Evolutionary conservation across 2,329 filamentous ascomycete species (phyloP).

Genomic region (Kalmusia sp.): DNA sequence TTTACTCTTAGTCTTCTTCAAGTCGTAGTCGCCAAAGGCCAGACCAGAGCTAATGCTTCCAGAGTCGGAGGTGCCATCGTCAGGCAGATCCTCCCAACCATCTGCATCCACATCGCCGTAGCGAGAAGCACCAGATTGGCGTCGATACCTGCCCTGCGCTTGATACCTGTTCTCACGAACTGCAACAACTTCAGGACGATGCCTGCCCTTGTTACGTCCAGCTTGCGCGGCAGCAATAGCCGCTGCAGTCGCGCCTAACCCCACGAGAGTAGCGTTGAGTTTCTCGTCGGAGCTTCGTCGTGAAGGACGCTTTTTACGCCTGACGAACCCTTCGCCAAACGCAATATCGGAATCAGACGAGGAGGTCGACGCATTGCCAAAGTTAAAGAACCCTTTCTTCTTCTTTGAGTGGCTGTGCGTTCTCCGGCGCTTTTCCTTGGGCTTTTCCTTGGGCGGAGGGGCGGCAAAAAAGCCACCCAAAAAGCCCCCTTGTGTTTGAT

Average conservation of each 20-base stretch:
- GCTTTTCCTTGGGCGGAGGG: conserved; percentile 40
- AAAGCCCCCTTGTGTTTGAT: conserved; percentile 52
- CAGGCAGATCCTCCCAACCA: conserved; percentile 51
- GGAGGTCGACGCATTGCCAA: conserved; percentile 55
- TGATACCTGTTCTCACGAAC: conserved; percentile 40
- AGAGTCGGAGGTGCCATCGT: conserved; percentile 49
- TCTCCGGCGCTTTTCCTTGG: conserved; percentile 25
- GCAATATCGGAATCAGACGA: conserved; percentile 56
- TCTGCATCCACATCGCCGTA: conserved; percentile 58
- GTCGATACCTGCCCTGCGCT: conserved; percentile 26
- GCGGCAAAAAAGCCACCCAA: conserved; percentile 68
- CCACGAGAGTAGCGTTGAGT: conserved; percentile 54
- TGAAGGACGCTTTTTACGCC: conserved; percentile 34
- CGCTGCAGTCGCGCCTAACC: conserved; percentile 56
- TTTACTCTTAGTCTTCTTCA: conserved; percentile 51
- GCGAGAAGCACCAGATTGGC: conserved; percentile 29
- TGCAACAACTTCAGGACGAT: conserved; percentile 42
- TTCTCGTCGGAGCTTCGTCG: conserved; percentile 54
- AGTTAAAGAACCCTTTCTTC: conserved; percentile 57
- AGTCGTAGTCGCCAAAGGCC: conserved; percentile 63
- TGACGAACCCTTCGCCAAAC: conserved; percentile 51
- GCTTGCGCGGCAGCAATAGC: conserved; percentile 55
- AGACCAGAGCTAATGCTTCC: conserved; percentile 63
- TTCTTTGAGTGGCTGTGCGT: conserved; percentile 36
- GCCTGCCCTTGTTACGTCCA: conserved; percentile 33